These are phyloP conservation scores for Microbotryomycetes sp. DNA, from an alignment of 1,284 basidiomycete species.

Conservation along the genomic window DNA sequence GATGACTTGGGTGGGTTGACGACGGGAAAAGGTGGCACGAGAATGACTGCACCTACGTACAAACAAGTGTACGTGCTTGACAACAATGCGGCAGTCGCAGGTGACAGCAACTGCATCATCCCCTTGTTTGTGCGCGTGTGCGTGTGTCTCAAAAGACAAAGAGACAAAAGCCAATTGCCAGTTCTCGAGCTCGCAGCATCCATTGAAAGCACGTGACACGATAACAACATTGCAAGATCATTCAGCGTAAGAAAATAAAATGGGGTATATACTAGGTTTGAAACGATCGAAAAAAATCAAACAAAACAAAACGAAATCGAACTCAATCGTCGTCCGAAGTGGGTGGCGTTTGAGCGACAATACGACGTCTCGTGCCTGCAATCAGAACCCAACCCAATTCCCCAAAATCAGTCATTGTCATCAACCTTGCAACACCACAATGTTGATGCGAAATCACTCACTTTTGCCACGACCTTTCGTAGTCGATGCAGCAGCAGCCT, in stretches of 20 bases:
- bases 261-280: background rate
- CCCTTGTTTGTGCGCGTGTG: too few relatives aligned
- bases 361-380: background rate
- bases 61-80: background rate
- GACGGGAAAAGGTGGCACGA: background rate
- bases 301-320: background rate
- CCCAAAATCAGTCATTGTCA: too few relatives aligned
- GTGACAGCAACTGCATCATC: background rate
- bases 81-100: background rate
- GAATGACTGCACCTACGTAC: background rate
- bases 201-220: too few relatives aligned
- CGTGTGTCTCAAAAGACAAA: too few relatives aligned
- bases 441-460: too few relatives aligned
- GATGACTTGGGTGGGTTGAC: background rate
- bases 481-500: slow-evolving; percentile 2
- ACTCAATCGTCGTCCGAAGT: background rate
- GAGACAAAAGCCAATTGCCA: background rate
- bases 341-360: background rate
- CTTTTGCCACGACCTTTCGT: background rate
- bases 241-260: background rate
- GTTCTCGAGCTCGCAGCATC: too few relatives aligned
- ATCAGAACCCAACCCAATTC: too few relatives aligned
- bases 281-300: background rate
- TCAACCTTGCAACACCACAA: too few relatives aligned
- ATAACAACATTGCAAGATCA: too few relatives aligned